These are phyloP conservation scores for Phaeosphaeria sp. DNA, from an alignment of 2,329 filamentous ascomycete species.

Conservation along the genomic window DNA sequence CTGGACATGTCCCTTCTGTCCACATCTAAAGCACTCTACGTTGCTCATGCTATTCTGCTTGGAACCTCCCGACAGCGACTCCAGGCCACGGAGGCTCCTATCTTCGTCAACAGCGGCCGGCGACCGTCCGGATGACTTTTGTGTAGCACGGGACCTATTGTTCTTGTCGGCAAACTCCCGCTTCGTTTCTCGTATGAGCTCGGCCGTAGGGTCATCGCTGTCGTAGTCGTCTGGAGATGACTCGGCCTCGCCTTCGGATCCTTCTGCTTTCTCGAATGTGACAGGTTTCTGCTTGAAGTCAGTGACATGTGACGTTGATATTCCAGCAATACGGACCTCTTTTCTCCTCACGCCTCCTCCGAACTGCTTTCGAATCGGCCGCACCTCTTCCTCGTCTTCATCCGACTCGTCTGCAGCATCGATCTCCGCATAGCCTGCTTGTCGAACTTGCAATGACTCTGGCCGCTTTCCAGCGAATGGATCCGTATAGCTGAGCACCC, in stretches of 20 bases:
- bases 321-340: slow-evolving; percentile 20
- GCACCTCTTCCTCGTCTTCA: slow-evolving; percentile 39
- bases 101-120: slow-evolving; percentile 70
- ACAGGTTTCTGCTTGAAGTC: slow-evolving; percentile 28
- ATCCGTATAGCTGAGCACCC: slow-evolving; percentile 70
- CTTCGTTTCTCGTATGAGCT: slow-evolving; percentile 54
- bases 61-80: slow-evolving; percentile 64
- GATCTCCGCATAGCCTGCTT: slow-evolving; percentile 63
- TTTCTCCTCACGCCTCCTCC: slow-evolving; percentile 55
- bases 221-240: slow-evolving; percentile 49
- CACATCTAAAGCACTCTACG: slow-evolving; percentile 67
- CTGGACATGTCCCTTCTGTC: slow-evolving; percentile 66
- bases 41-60: slow-evolving; percentile 34
- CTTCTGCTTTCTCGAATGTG: slow-evolving; percentile 23
- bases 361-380: slow-evolving; percentile 55
- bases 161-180: slow-evolving; percentile 53
- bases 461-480: slow-evolving; percentile 50
- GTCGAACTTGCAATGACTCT: slow-evolving; percentile 59
- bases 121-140: slow-evolving; percentile 55
- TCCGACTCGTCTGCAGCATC: slow-evolving; percentile 50
- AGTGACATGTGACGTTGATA: slow-evolving; percentile 8
- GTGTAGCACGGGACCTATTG: slow-evolving; percentile 55
- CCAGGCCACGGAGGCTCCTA: slow-evolving; percentile 65
- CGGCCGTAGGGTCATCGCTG: slow-evolving; percentile 52
- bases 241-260: slow-evolving; percentile 31